phyloP scores from a whole-genome alignment of 176 grass and related monocot genomes.

The Cenchrus americanus region DNA sequence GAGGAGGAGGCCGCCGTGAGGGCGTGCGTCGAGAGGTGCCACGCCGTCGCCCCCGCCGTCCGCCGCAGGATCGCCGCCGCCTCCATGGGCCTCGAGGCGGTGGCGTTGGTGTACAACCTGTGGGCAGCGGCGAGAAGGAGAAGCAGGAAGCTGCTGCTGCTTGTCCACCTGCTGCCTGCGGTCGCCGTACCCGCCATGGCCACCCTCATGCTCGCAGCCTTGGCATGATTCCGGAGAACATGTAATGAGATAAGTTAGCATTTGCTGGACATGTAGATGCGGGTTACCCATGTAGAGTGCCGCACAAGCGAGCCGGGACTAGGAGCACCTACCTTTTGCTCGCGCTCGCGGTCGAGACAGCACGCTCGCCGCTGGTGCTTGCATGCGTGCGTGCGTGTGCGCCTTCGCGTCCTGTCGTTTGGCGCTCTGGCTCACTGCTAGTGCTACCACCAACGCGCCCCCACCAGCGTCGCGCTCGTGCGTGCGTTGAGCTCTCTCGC shows the following conservation, averaged over 20 bases:
- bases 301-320: too few relatives aligned
- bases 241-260: not conserved
- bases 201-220: not conserved
- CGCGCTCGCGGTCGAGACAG: too few relatives aligned
- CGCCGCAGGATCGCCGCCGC: conserved; percentile 23
- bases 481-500: too few relatives aligned
- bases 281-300: too few relatives aligned
- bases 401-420: too few relatives aligned
- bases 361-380: too few relatives aligned
- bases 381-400: too few relatives aligned
- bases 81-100: conserved; percentile 31
- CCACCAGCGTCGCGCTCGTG: too few relatives aligned
- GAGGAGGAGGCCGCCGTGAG: conserved; percentile 43
- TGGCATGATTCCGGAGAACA: conserved; percentile 8
- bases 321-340: too few relatives aligned
- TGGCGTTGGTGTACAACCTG: not conserved
- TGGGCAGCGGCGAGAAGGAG: conserved; percentile 34
- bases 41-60: not conserved
- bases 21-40: conserved; percentile 21
- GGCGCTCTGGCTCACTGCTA: too few relatives aligned
- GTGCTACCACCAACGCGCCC: too few relatives aligned
- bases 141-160: not conserved
- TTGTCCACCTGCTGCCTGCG: not conserved
- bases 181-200: conserved; percentile 34
- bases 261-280: too few relatives aligned